phyloP scores from a whole-genome alignment of 352 stramenopile genomes.

The Phytopythium montanum region DNA sequence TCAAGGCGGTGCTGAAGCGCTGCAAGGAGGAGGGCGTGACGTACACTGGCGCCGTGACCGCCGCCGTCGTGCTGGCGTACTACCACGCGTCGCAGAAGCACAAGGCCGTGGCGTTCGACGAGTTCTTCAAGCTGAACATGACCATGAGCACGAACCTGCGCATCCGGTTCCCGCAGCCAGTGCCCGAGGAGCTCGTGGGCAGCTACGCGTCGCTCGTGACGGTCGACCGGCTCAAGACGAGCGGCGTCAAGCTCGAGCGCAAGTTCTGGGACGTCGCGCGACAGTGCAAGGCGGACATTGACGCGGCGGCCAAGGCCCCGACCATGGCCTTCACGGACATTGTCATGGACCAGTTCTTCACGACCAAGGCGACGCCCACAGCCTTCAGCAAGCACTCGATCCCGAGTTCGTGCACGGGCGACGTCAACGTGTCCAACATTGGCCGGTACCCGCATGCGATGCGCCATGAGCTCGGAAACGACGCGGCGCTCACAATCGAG shows the following conservation, averaged over 20 bases:
- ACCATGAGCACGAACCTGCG: slow-evolving; percentile 25
- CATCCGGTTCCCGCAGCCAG: slow-evolving; percentile 10
- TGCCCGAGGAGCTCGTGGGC: slow-evolving; percentile 21
- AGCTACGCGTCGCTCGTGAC: slow-evolving; percentile 22
- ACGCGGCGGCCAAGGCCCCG: slow-evolving; percentile 12
- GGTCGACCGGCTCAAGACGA: slow-evolving; percentile 21
- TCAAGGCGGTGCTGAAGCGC: slow-evolving; percentile 17
- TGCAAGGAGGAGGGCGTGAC: slow-evolving; percentile 29
- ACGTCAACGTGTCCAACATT: slow-evolving; percentile 33
- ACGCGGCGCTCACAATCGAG: slow-evolving; percentile 26
- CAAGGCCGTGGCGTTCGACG: slow-evolving; percentile 10
- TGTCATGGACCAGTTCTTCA: slow-evolving; percentile 26
- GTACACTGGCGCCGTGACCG: slow-evolving; percentile 28
- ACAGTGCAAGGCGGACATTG: slow-evolving; percentile 19
- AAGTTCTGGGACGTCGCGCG: slow-evolving; percentile 51
- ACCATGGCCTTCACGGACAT: slow-evolving; percentile 18
- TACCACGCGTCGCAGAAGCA: slow-evolving; percentile 10
- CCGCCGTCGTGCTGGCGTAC: slow-evolving; percentile 22
- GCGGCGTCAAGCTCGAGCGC: slow-evolving; percentile 12
- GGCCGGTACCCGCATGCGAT: slow-evolving; percentile 21
- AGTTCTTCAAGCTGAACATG: slow-evolving; percentile 18
- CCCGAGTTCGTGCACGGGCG: slow-evolving; percentile 19
- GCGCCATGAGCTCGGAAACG: slow-evolving; percentile 11
- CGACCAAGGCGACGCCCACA: slow-evolving; percentile 9
- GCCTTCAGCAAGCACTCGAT: slow-evolving; percentile 19